A percentile compares a stretch with the other conserved stretches of the same genome.
Conservation (phyloP, 2,329 filamentous ascomycete species). For the Botrytis porri region DNA sequence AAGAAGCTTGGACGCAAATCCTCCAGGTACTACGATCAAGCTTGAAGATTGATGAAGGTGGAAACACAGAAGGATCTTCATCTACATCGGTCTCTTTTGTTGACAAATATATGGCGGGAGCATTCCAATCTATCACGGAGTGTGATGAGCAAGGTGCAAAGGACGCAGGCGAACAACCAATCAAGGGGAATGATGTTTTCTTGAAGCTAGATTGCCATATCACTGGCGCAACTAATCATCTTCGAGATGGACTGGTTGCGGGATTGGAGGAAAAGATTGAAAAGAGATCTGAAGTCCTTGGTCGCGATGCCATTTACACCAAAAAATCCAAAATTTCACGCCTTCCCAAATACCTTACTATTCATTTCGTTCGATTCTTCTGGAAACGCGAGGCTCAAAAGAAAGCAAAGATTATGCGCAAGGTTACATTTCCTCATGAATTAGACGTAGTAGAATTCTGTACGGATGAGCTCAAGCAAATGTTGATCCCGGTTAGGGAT, state of each 20-base stretch:
- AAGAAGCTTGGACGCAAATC: conserved; percentile 98
- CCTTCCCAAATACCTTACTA: conserved; percentile 89
- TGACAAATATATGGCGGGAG: conserved; percentile 85
- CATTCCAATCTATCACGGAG: conserved; percentile 72
- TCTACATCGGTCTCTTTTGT: conserved; percentile 67
- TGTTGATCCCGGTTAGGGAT: conserved; percentile 88
- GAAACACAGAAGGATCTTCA: conserved; percentile 49
- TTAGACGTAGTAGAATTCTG: conserved; percentile 94
- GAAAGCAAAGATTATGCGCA: conserved; percentile 99
- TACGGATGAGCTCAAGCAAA: conserved; percentile 79
- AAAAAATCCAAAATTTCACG: conserved; percentile 88
- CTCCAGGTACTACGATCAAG: conserved; percentile 78
- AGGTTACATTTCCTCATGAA: conserved; percentile 93
- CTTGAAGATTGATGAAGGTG: conserved; percentile 57
- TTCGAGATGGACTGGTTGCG: conserved; percentile 81
- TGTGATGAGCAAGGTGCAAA: conserved; percentile 80
- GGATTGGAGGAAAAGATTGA: conserved; percentile 86
- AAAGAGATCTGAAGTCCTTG: conserved; percentile 78
- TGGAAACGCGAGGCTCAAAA: conserved; percentile 95
- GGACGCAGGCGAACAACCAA: conserved; percentile 68
- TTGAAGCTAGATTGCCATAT: conserved; percentile 97
- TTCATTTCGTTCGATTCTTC: conserved; percentile 97
- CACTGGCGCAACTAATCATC: conserved; percentile 78
- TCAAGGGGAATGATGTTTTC: conserved; percentile 70
- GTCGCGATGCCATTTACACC: conserved; percentile 78